Evolutionary conservation across 768 basidiomycete genomes (phyloP).

Genomic region (Hygrophorus pudorinus): DNA sequence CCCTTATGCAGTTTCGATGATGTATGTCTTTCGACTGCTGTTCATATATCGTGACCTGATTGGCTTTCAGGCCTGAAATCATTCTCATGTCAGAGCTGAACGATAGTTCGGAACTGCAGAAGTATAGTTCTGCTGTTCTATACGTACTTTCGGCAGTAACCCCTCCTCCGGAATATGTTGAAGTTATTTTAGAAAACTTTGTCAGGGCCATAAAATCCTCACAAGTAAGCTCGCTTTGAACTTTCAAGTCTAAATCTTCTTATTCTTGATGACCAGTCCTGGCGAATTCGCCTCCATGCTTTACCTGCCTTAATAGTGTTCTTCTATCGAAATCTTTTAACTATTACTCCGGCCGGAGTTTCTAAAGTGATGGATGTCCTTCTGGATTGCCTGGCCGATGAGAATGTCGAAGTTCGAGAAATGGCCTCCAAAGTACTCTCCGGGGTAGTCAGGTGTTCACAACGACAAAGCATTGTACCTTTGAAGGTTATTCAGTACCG

Average conservation of each 20-base stretch:
- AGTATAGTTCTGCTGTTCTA: slow-evolving; percentile 69
- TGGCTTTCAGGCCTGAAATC: slow-evolving; percentile 60
- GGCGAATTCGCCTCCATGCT: slow-evolving; percentile 83
- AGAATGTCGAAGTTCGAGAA: slow-evolving; percentile 88
- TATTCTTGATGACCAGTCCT: slow-evolving; percentile 62
- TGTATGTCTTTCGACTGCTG: slow-evolving; percentile 40
- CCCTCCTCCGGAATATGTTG: slow-evolving; percentile 58
- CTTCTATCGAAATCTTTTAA: slow-evolving; percentile 82
- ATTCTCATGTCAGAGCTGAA: slow-evolving; percentile 86
- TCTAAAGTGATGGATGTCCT: slow-evolving; percentile 74
- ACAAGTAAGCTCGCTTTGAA: slow-evolving; percentile 35
- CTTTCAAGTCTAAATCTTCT: slow-evolving; percentile 1
- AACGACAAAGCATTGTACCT: slow-evolving; percentile 74
- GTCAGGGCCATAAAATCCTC: slow-evolving; percentile 70
- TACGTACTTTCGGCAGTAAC: slow-evolving; percentile 76
- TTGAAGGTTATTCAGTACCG: slow-evolving; percentile 49
- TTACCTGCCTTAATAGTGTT: slow-evolving; percentile 84
- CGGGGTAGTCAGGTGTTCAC: slow-evolving; percentile 84
- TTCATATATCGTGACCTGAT: slow-evolving; percentile 7
- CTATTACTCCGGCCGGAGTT: slow-evolving; percentile 58
- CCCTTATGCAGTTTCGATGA: slow-evolving; percentile 65
- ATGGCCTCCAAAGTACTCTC: slow-evolving; percentile 83
- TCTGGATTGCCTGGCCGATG: slow-evolving; percentile 76
- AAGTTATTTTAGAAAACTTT: slow-evolving; percentile 50
- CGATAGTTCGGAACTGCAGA: slow-evolving; percentile 74